These are phyloP conservation scores for Steccherinum ochraceum DNA, from an alignment of 768 basidiomycete species.

Conservation along the genomic window DNA sequence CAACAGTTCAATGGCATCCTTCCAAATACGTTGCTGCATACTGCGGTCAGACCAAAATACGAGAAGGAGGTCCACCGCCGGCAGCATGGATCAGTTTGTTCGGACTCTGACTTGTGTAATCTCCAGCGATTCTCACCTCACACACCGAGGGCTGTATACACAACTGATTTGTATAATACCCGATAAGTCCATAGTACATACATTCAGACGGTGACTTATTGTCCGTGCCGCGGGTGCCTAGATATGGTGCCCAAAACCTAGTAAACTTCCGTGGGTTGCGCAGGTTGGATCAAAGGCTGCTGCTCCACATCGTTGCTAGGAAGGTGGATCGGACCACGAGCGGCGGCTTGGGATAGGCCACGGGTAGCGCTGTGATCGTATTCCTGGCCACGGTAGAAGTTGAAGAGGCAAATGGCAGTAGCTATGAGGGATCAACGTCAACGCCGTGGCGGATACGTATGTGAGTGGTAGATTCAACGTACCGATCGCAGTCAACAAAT, in stretches of 20 bases:
- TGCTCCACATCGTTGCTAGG: no score
- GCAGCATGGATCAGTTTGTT: conserved; percentile 70
- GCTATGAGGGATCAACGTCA: not conserved
- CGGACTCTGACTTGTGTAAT: conserved; percentile 30
- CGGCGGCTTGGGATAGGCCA: not conserved
- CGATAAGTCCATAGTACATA: no score
- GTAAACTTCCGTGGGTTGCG: no score
- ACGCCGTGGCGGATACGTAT: not conserved
- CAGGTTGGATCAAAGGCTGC: no score
- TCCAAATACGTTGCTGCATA: conserved; percentile 78
- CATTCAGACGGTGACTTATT: no score
- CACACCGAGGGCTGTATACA: no score
- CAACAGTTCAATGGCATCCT: conserved; percentile 78
- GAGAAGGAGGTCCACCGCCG: conserved; percentile 60
- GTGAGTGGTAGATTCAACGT: not conserved
- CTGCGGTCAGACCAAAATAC: conserved; percentile 66
- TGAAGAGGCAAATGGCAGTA: not conserved
- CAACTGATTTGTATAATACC: no score
- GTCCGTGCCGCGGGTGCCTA: no score
- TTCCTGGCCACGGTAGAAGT: not conserved
- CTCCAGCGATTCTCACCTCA: no score
- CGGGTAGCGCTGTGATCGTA: not conserved
- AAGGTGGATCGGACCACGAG: not conserved
- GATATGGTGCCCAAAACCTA: no score
- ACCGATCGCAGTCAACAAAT: not conserved